Conservation (phyloP, 2,329 filamentous ascomycete genomes). For the Penicillium rolfsii region DNA sequence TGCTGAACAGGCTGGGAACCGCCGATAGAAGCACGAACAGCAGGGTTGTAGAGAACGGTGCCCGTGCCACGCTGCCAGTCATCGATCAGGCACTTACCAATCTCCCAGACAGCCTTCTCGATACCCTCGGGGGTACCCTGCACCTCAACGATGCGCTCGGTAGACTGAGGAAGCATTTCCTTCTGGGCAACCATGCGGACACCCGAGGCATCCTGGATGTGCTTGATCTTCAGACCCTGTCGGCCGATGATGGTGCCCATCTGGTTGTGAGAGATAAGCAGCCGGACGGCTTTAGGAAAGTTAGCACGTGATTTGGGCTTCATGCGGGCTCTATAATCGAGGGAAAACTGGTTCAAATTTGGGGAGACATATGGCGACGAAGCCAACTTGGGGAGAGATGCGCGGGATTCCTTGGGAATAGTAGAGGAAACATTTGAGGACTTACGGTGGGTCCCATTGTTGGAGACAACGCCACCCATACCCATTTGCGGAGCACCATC, state of each 20-base stretch:
- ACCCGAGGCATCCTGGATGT: constrained; percentile 94
- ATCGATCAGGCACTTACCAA: constrained; percentile 96
- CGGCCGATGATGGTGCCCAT: constrained; percentile 99
- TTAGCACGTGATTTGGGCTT: constrained; percentile 9
- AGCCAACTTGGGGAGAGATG: neutral
- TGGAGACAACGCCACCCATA: constrained; percentile 88
- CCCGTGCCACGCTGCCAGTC: constrained; percentile 97
- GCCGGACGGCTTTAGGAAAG: constrained; percentile 74
- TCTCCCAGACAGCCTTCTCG: constrained; percentile 96
- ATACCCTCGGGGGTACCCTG: constrained; percentile 94
- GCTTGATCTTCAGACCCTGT: constrained; percentile 97
- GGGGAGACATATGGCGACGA: neutral
- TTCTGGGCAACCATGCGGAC: constrained; percentile 99
- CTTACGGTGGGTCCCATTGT: constrained; percentile 93
- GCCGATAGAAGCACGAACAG: constrained; percentile 77
- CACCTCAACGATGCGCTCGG: constrained; percentile 95
- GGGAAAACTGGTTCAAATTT: neutral
- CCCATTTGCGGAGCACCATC: constrained; percentile 94
- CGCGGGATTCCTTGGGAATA: neutral
- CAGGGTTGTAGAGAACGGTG: constrained; percentile 96
- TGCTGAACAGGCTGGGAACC: constrained; percentile 56
- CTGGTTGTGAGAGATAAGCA: constrained; percentile 98
- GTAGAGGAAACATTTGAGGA: constrained; percentile 28
- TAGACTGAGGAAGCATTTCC: constrained; percentile 98
- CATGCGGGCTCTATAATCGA: neutral